Percentiles rank a stretch among this genome's conserved stretches.
phyloP scores from a whole-genome alignment of 2,329 filamentous ascomycete species.

The Paraphaeosphaeria sporulosa region DNA sequence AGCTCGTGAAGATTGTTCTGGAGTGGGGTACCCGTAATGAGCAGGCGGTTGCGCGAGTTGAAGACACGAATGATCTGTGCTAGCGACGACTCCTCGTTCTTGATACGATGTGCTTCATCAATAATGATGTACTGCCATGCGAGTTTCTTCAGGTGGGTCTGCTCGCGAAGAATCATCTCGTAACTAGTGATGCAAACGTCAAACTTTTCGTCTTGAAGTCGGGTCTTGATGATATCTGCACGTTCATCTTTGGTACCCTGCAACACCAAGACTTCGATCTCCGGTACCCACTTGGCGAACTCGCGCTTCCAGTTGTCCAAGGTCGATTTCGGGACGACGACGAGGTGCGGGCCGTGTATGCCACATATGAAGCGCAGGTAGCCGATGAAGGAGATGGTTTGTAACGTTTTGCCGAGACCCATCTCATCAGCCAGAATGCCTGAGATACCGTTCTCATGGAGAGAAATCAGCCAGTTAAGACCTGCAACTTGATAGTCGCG shows the following conservation, averaged over 20 bases:
- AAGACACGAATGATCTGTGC: slow-evolving; percentile 97
- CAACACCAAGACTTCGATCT: slow-evolving; percentile 90
- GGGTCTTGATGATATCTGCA: slow-evolving; percentile 84
- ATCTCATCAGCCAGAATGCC: slow-evolving; percentile 98
- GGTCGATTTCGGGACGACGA: slow-evolving; percentile 94
- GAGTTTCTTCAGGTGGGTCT: slow-evolving; percentile 93
- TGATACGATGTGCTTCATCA: slow-evolving; percentile 97
- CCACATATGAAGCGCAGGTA: slow-evolving; percentile 91
- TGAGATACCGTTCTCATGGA: slow-evolving; percentile 98
- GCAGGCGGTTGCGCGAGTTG: slow-evolving; percentile 89
- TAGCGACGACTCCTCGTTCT: slow-evolving; percentile 97
- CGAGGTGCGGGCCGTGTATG: slow-evolving; percentile 88
- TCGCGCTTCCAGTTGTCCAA: slow-evolving; percentile 98
- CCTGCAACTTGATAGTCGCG: slow-evolving; percentile 96
- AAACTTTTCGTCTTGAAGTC: slow-evolving; percentile 92
- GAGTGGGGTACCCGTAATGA: slow-evolving; percentile 95
- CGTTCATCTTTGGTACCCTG: slow-evolving; percentile 97
- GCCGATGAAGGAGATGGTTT: slow-evolving; percentile 95
- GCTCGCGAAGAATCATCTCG: slow-evolving; percentile 97
- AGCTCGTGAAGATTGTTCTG: slow-evolving; percentile 98
- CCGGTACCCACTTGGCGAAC: slow-evolving; percentile 92
- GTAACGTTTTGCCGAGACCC: slow-evolving; percentile 96
- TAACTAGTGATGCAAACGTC: slow-evolving; percentile 99
- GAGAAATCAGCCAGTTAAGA: slow-evolving; percentile 95
- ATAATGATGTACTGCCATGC: slow-evolving; percentile 99